A percentile compares a stretch with the other conserved stretches of the same genome.
Conservation (phyloP, 305 asterid genomes). For the Caryopteris hybrid region DNA sequence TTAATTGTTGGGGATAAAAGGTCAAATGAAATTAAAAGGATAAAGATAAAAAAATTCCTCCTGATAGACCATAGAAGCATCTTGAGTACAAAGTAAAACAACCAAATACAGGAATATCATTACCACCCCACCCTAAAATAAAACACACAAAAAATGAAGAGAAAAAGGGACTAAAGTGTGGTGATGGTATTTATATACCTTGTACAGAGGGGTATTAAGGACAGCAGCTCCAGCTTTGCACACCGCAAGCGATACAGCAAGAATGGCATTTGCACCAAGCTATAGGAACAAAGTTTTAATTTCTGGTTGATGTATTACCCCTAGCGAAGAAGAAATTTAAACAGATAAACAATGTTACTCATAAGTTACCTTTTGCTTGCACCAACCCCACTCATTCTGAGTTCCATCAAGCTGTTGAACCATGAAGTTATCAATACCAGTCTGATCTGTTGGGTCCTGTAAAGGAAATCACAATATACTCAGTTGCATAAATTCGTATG, state of each 20-base stretch:
- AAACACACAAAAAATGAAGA: no score
- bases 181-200: conserved; percentile 42
- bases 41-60: no score
- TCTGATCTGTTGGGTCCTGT: conserved; percentile 88
- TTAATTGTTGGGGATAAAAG: background rate
- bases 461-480: conserved; percentile 1
- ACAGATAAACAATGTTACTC: no score
- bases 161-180: no score
- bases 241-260: conserved; percentile 52
- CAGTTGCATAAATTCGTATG: no score
- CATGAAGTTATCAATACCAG: conserved; percentile 77
- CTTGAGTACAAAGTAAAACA: no score
- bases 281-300: conserved; percentile 23
- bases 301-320: background rate
- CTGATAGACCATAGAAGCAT: no score
- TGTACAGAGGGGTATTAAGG: conserved; percentile 57
- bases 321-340: no score
- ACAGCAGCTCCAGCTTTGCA: conserved; percentile 84
- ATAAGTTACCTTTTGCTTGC: conserved; percentile 81
- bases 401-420: conserved; percentile 93
- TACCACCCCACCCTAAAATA: no score
- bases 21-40: background rate
- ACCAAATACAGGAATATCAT: no score
- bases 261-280: conserved; percentile 83
- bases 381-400: conserved; percentile 98